Percentiles rank a stretch among this genome's conserved stretches.
Evolutionary conservation across 441 rosid species (phyloP).

Genomic region (Populus hybrid): DNA sequence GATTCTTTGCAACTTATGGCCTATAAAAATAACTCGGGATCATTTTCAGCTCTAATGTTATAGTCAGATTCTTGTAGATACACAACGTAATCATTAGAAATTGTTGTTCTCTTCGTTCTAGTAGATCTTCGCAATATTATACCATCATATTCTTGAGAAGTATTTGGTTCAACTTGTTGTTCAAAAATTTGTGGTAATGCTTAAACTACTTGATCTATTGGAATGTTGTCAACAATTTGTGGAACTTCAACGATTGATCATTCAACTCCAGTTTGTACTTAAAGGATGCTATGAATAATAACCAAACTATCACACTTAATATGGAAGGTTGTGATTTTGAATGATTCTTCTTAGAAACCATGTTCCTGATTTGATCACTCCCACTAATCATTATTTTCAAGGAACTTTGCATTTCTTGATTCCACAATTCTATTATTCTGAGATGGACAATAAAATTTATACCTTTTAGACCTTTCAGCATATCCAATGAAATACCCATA

Average conservation of each 20-base stretch:
- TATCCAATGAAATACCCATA: no score
- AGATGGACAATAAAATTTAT: neutral
- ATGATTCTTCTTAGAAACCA: neutral
- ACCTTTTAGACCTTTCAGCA: no score
- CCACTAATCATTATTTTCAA: neutral
- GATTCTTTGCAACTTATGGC: no score
- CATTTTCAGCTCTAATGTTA: no score
- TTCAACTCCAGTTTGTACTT: neutral
- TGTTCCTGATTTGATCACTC: neutral
- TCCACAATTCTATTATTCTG: neutral
- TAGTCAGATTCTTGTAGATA: no score
- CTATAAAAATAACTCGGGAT: no score
- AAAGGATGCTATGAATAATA: neutral
- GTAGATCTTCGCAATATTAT: neutral
- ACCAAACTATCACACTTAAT: neutral
- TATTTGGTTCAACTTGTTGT: neutral
- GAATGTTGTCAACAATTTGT: neutral
- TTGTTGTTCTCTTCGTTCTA: neutral
- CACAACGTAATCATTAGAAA: no score
- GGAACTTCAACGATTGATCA: neutral
- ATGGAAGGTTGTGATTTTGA: neutral
- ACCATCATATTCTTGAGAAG: neutral
- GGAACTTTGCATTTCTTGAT: no score
- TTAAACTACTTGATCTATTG: neutral
- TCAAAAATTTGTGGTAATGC: neutral